These are phyloP conservation scores for Tinospora cordifolia DNA, from an alignment of 164 flowering plant genomes.

Conservation along the genomic window DNA sequence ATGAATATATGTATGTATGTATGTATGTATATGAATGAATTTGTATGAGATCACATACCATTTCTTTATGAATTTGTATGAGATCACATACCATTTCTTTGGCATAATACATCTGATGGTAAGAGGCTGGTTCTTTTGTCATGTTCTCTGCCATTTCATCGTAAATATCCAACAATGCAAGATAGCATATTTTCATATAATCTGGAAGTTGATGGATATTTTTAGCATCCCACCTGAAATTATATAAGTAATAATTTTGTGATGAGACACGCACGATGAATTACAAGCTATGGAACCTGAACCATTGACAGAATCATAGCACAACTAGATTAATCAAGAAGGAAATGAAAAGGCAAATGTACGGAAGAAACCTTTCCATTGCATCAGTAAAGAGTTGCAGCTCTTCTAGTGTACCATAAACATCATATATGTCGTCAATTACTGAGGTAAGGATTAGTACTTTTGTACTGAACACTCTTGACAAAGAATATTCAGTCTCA, in stretches of 20 bases:
- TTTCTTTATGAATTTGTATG: not conserved
- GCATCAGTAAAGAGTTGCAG: conserved; percentile 19
- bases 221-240: conserved; percentile 34
- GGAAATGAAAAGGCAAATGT: not conserved
- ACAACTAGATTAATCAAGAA: not conserved
- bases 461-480: conserved; percentile 16
- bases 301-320: not conserved
- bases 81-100: conserved; percentile 29
- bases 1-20: no score
- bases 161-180: conserved; percentile 17
- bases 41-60: not conserved
- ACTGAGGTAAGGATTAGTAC: conserved; percentile 7
- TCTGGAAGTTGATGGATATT: conserved; percentile 29
- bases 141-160: conserved; percentile 24
- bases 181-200: conserved; percentile 29
- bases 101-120: conserved; percentile 18
- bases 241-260: not conserved
- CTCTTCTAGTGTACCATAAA: conserved; percentile 23
- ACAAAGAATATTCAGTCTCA: conserved; percentile 17
- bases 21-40: not conserved
- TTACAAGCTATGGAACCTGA: no score
- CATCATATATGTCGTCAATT: conserved; percentile 25
- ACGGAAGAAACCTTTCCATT: conserved; percentile 21
- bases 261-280: no score
- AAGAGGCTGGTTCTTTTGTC: conserved; percentile 21